phyloP scores from a whole-genome alignment of 2,329 filamentous ascomycete species.

The Aotearoamyces nothofagi region DNA sequence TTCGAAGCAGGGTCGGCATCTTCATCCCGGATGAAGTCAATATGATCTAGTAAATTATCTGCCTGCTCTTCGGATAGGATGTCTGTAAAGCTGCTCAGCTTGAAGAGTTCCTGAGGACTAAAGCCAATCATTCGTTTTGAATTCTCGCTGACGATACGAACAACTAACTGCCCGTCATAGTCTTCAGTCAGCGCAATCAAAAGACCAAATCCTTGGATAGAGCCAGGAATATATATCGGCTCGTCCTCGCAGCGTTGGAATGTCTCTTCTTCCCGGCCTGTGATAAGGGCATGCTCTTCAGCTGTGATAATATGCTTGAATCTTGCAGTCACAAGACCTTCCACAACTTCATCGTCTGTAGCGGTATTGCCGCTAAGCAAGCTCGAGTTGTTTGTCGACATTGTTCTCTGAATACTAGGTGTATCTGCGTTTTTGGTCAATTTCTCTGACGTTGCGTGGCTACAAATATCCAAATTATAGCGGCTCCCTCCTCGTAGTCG shows the following conservation, averaged over 20 bases:
- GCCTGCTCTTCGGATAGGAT: conserved; percentile 72
- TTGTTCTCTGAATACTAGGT: too few species aligned
- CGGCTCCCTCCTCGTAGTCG: too few species aligned
- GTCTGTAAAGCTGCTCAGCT: conserved; percentile 61
- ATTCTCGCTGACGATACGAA: conserved; percentile 71
- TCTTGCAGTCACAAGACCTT: conserved; percentile 44
- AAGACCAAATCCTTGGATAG: conserved; percentile 66
- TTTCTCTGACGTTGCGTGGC: too few species aligned
- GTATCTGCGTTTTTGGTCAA: too few species aligned
- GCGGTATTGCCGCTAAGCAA: conserved; percentile 7
- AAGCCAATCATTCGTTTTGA: conserved; percentile 62
- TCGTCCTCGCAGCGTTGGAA: conserved; percentile 81
- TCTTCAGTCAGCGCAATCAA: conserved; percentile 63
- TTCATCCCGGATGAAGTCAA: conserved; percentile 78
- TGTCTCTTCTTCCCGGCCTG: conserved; percentile 54
- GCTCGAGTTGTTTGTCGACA: too few species aligned
- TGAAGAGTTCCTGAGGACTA: conserved; percentile 61
- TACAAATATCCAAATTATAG: too few species aligned
- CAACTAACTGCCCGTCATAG: conserved; percentile 47
- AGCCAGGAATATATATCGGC: conserved; percentile 76
- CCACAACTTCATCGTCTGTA: too few species aligned
- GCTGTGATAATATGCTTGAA: conserved; percentile 68
- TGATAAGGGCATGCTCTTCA: conserved; percentile 70
- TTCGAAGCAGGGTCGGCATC: conserved; percentile 59
- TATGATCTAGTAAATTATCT: conserved; percentile 70